phyloP scores from a whole-genome alignment of 78 protist species.

The Mastigamoeba balamuthi region DNA sequence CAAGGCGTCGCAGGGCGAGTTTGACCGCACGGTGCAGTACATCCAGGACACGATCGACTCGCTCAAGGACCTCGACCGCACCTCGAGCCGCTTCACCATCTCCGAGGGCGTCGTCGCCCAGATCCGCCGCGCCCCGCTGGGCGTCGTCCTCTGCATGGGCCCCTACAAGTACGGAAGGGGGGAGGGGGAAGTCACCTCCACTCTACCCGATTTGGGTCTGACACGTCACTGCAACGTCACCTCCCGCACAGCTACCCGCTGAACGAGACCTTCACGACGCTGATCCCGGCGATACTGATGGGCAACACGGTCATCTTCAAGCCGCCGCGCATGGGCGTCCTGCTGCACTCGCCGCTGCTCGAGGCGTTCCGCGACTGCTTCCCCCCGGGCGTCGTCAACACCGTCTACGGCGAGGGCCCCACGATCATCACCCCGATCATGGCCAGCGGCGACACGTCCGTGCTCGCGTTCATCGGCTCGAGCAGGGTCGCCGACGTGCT shows the following conservation, averaged over 20 bases:
- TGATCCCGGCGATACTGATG: constrained; percentile 35
- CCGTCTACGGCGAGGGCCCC: constrained; percentile 22
- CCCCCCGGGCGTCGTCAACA: constrained; percentile 25
- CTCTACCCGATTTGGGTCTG: no score
- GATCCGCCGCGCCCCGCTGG: constrained; percentile 13
- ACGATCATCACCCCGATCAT: constrained; percentile 9
- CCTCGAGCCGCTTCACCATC: not conserved
- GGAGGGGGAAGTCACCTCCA: no score
- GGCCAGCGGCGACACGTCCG: not conserved
- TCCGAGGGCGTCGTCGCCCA: constrained; percentile 5
- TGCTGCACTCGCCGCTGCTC: not conserved
- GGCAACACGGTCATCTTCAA: constrained; percentile 19
- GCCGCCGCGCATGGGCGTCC: not conserved
- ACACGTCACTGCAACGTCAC: not conserved
- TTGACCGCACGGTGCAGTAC: constrained; percentile 29
- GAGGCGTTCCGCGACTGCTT: constrained; percentile 4
- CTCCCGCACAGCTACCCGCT: not conserved
- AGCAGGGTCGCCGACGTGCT: constrained; percentile 2
- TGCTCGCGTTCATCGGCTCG: constrained; percentile 33
- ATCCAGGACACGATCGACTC: not conserved
- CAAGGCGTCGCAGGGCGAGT: constrained; percentile 12
- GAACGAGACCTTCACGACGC: constrained; percentile 22
- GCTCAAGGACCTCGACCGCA: not conserved
- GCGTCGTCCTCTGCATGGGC: constrained; percentile 12
- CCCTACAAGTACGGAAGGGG: constrained; percentile 24